Conservation (phyloP, 768 basidiomycete genomes). For the Russula emetica region DNA sequence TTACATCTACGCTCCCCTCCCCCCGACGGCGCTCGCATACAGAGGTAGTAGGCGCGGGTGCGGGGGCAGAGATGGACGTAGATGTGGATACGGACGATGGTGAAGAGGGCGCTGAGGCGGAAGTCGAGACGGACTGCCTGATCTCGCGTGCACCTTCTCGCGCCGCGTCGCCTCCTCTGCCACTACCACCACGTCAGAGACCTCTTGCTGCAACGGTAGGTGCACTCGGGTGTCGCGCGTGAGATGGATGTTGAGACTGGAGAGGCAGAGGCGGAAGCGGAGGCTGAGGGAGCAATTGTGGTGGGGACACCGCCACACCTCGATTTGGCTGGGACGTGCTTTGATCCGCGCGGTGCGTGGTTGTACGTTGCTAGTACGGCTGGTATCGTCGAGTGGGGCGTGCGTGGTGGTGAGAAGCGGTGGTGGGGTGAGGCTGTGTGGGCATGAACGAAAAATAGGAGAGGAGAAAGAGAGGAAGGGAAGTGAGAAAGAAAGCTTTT, state of each 20-base stretch:
- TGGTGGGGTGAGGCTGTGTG: slow-evolving; percentile 60
- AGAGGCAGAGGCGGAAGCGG: slow-evolving; percentile 10
- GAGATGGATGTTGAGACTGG: neutral
- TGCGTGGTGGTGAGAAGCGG: slow-evolving; percentile 65
- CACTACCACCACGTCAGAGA: slow-evolving; percentile 40
- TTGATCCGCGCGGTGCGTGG: slow-evolving; percentile 63
- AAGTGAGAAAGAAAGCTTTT: neutral
- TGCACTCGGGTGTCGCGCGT: slow-evolving; percentile 8
- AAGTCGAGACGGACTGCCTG: slow-evolving; percentile 50
- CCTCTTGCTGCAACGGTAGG: neutral
- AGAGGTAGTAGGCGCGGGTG: slow-evolving; percentile 24
- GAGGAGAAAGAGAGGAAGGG: too few species aligned
- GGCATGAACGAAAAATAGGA: slow-evolving; percentile 34
- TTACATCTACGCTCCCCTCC: neutral
- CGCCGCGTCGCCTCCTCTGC: slow-evolving; percentile 45
- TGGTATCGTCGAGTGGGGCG: slow-evolving; percentile 72
- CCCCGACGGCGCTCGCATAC: slow-evolving; percentile 10
- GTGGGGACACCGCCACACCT: slow-evolving; percentile 35
- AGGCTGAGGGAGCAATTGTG: neutral
- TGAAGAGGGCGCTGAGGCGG: slow-evolving; percentile 37
- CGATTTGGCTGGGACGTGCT: slow-evolving; percentile 68
- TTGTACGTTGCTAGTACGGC: slow-evolving; percentile 64
- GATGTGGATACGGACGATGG: slow-evolving; percentile 35
- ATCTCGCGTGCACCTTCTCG: slow-evolving; percentile 46
- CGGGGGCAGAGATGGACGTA: slow-evolving; percentile 30